phyloP scores from a whole-genome alignment of 106 monocot genomes.

The Phalaenopsis equestris region DNA sequence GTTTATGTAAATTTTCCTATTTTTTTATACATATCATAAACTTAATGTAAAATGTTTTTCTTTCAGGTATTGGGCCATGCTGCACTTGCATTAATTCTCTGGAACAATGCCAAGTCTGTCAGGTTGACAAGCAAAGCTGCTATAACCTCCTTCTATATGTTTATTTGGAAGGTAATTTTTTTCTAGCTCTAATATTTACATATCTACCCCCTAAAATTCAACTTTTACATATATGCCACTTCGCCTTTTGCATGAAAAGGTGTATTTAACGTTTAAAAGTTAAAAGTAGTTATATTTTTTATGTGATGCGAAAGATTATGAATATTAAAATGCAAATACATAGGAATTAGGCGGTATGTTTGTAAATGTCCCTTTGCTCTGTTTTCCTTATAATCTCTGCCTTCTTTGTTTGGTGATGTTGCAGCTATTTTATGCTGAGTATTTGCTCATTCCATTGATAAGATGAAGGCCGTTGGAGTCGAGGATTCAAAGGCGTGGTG shows the following conservation, averaged over 20 bases:
- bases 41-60: conserved; percentile 5
- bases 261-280: no score
- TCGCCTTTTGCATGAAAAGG: no score
- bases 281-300: no score
- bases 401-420: background rate
- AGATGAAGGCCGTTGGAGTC: conserved; percentile 6
- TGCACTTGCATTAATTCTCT: conserved; percentile 62
- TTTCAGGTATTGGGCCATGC: conserved; percentile 68
- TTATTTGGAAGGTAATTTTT: conserved; percentile 87
- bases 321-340: no score
- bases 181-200: background rate
- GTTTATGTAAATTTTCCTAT: no score
- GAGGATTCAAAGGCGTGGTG: background rate
- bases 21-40: background rate
- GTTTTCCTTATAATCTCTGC: no score
- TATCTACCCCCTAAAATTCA: no score
- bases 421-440: conserved; percentile 14
- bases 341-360: no score
- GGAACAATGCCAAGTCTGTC: conserved; percentile 68
- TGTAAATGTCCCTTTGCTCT: no score
- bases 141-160: conserved; percentile 96
- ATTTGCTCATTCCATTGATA: conserved; percentile 12
- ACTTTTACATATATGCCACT: no score
- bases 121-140: conserved; percentile 54
- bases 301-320: no score